Evolutionary conservation across 192 early-diverging fungal species (phyloP), one percentile per base, ranked within the genome.

Genomic region (Coemansia aciculifera): DNA sequence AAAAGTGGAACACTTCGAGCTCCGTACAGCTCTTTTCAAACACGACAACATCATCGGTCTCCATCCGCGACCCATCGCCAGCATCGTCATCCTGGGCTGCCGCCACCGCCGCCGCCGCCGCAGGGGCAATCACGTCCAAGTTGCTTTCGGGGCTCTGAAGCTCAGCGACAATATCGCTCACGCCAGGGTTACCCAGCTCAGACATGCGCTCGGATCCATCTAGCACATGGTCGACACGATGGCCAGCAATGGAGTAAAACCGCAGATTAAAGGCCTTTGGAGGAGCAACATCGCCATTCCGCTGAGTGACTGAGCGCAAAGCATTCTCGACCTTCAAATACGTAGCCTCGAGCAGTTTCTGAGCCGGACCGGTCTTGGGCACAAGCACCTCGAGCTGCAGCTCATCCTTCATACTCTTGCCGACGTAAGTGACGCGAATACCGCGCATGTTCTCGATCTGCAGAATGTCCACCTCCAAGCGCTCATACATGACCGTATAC

Each of bases 361-460:
- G 69, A 15, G 89, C 63, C 13, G 62, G 61, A 17, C 81, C 79
- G 5, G 69, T 75, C 69, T 95, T 94, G 40, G 86, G 81, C 42
- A 98, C 75, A 2, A 93, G 75, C 6, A 98, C 59, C 17, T 92
- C 90, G 37, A 91, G 66, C 17, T 84, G 31, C 74, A 84, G 87
- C 75, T 89, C 86, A n/a, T 95, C 91, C 64, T 88, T 88, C 59
- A 89, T 74, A 19, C 77, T 82, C 3, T 82, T 83, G 40, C 90
- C 89, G 15, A 94, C 79, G 71, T 82, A 92, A 11, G 70, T 85
- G 6, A 96, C 83, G 34, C 89, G 90, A 11, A 96, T 63, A 52
- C 68, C 72, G 40, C 88, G 85, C 75, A 95, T 95, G 36, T 67
- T 89, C 62, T 97, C 95, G 23, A 97, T 75, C 76, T 99, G 94